Conservation (phyloP, 805 yeast species). For the Clavispora carvajalis region DNA sequence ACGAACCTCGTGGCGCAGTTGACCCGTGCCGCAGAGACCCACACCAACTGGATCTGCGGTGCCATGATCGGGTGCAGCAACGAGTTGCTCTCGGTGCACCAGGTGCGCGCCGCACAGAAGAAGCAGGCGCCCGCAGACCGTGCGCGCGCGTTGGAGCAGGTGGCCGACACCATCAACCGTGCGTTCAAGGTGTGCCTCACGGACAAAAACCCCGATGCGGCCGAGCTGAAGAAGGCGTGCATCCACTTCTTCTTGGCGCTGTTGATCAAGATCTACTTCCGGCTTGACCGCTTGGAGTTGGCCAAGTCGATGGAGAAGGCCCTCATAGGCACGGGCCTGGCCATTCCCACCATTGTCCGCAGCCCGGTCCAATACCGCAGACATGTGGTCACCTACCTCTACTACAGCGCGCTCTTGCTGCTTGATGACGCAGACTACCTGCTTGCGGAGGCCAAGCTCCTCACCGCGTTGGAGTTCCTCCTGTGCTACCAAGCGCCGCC, state of each 20-base stretch:
- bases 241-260: slow-evolving; percentile 68
- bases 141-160: slow-evolving; percentile 38
- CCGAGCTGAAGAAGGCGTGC: slow-evolving; percentile 51
- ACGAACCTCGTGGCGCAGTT: slow-evolving; percentile 41
- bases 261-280: slow-evolving; percentile 65
- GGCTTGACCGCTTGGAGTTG: slow-evolving; percentile 60
- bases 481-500: slow-evolving; percentile 17
- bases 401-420: slow-evolving; percentile 62
- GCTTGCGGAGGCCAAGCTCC: slow-evolving; percentile 47
- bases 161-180: slow-evolving; percentile 63
- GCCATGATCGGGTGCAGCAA: slow-evolving; percentile 38
- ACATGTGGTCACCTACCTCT: slow-evolving; percentile 50
- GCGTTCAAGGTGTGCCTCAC: slow-evolving; percentile 74
- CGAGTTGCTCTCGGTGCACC: slow-evolving; percentile 37
- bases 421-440: slow-evolving; percentile 59
- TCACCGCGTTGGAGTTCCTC: slow-evolving; percentile 41
- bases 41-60: slow-evolving; percentile 48
- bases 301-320: slow-evolving; percentile 74
- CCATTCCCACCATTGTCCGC: slow-evolving; percentile 41
- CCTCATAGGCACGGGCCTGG: slow-evolving; percentile 45
- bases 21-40: slow-evolving; percentile 49
- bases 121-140: slow-evolving; percentile 10
- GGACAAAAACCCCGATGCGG: slow-evolving; percentile 58
- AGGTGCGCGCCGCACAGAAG: slow-evolving; percentile 27
- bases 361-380: slow-evolving; percentile 33